phyloP scores from a whole-genome alignment of 2,329 filamentous ascomycete species.

The Periconia digitata region DNA sequence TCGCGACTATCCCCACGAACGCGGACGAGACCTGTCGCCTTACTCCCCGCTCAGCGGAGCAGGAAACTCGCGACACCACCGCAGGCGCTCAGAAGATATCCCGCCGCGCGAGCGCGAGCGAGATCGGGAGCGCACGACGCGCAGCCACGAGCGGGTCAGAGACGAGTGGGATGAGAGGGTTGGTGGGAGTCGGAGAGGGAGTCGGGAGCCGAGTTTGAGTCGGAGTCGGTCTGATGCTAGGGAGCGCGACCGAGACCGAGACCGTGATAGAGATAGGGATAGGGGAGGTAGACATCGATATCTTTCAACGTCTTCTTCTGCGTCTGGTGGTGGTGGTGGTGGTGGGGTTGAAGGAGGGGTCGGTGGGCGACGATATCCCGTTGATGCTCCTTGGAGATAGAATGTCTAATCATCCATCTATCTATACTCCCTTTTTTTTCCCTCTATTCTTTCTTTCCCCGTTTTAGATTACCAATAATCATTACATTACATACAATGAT shows the following conservation, averaged over 20 bases:
- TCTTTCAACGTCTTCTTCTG: slow-evolving; percentile 12
- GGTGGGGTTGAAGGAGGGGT: slow-evolving; percentile 38
- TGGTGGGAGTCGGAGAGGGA: slow-evolving; percentile 4
- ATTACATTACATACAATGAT: no score
- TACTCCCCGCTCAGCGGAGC: slow-evolving; percentile 2
- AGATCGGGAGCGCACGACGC: slow-evolving; percentile 3
- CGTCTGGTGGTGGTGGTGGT: slow-evolving; percentile 29
- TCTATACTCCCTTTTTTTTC: not conserved
- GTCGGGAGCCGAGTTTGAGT: slow-evolving; percentile 5
- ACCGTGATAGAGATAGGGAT: slow-evolving; percentile 12
- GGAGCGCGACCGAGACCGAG: slow-evolving; percentile 1
- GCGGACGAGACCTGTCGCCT: slow-evolving; percentile 13
- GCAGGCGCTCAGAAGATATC: slow-evolving; percentile 13
- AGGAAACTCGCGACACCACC: slow-evolving; percentile 7
- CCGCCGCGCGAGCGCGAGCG: slow-evolving; percentile 7
- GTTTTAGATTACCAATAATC: no score
- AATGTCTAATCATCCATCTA: no score
- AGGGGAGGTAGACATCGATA: slow-evolving; percentile 30
- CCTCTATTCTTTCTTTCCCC: not conserved
- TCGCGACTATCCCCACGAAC: slow-evolving; percentile 9
- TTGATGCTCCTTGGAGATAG: slow-evolving; percentile 16
- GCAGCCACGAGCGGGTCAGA: slow-evolving; percentile 23
- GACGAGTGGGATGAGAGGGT: slow-evolving; percentile 23
- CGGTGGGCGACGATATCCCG: slow-evolving; percentile 35
- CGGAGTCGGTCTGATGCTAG: not conserved